A percentile compares a stretch with the other conserved stretches of the same genome.
Conservation (phyloP, 192 early-diverging fungal genomes). For the Coemansia sp. region DNA sequence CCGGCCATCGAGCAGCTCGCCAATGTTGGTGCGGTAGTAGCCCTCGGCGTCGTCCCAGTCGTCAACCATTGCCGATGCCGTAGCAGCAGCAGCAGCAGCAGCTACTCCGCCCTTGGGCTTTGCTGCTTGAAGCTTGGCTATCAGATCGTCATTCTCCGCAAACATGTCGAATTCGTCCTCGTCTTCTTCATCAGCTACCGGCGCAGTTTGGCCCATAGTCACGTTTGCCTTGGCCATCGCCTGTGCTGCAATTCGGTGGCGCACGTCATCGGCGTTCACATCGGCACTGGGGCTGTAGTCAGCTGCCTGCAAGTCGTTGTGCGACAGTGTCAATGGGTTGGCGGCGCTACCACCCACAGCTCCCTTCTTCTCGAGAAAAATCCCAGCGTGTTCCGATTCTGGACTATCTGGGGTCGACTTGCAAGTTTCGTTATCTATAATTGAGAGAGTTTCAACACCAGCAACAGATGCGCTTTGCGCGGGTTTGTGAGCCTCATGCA, state of each 20-base stretch:
- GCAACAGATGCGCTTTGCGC: slow-evolving; percentile 27
- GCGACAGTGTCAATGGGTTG: slow-evolving; percentile 6
- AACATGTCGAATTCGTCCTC: slow-evolving; percentile 58
- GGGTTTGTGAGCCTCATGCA: slow-evolving; percentile 58
- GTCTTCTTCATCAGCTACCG: slow-evolving; percentile 33
- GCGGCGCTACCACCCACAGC: slow-evolving; percentile 14
- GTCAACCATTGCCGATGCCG: slow-evolving; percentile 56
- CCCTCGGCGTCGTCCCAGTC: slow-evolving; percentile 98
- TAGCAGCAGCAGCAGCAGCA: slow-evolving; percentile 1
- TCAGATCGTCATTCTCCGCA: slow-evolving; percentile 61
- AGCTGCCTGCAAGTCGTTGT: slow-evolving; percentile 57
- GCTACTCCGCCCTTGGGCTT: slow-evolving; percentile 11
- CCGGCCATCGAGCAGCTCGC: slow-evolving; percentile 81
- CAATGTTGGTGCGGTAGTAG: slow-evolving; percentile 90
- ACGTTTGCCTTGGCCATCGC: slow-evolving; percentile 44
- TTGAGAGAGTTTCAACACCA: slow-evolving; percentile 6
- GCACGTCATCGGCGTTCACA: slow-evolving; percentile 64
- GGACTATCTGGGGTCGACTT: not conserved
- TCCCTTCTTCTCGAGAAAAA: slow-evolving; percentile 36
- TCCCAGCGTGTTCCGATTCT: not conserved
- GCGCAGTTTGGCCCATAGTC: slow-evolving; percentile 11
- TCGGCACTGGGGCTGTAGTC: slow-evolving; percentile 84
- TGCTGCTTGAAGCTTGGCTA: slow-evolving; percentile 4
- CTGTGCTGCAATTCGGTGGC: slow-evolving; percentile 47
- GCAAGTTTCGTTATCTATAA: not conserved